Evolutionary conservation across 257 asterid species (phyloP), one percentile per base, ranked within the genome.

Genomic region (Nicotiana obtusifolia): DNA sequence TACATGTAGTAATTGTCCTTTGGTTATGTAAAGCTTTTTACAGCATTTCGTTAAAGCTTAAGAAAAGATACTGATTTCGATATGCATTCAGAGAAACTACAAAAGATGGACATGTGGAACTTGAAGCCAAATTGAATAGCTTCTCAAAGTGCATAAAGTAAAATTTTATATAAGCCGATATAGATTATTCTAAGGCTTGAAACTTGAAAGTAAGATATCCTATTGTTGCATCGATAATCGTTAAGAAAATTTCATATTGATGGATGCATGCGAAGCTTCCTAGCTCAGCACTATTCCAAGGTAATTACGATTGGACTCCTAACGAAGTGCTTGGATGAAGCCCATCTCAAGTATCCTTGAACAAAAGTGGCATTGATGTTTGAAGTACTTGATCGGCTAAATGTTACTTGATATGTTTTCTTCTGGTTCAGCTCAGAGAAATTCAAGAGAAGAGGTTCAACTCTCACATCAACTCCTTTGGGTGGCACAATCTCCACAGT

Each of bases 271-370:
- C 24, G 44, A 71, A 44, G 2, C 47, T 1, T 71, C 78, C 37
- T 13, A 37, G 3, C 47, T 0, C 47, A 37, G 47, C n/a, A 71
- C 60, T 71, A 71, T 20, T 44, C 35, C 5, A 71, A 44, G 35
- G 14, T 71, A 26, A 87, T 56, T 7, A 81, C n/a, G 8, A 87
- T 64, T 16, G 86, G 85, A 65, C 78, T 87, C 81, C 82, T 82
- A 22, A 87, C 86, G 13, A 47, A 31, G 80, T 83, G 68, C 17
- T 83, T 77, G n/a, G 17, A 26, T 35, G 88, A 87, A 66, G 73
- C 59, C 89, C 86, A 86, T 10, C 61, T 24, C 53, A 88, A 60
- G 24, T 81, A 81, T 35, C 90, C 87, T 82, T 85, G 81, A 61
- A 81, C 83, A 64, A 26, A 71, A 20, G 60, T 71, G 66, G 15